These are phyloP conservation scores for Epichloe elymi DNA, from an alignment of 2,329 filamentous ascomycete genomes.

Conservation along the genomic window DNA sequence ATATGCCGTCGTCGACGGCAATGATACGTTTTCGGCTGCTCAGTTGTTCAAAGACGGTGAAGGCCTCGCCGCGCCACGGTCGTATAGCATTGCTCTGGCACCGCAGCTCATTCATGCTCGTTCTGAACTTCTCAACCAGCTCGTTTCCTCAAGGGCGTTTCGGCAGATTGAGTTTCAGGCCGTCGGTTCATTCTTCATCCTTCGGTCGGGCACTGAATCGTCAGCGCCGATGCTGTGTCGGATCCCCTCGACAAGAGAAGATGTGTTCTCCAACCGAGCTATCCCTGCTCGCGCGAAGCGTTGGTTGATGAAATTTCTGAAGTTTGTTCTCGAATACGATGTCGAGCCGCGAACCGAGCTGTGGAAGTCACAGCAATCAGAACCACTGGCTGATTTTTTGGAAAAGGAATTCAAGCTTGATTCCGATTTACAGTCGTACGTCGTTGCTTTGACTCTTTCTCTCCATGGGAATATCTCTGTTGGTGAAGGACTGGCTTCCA, in stretches of 20 bases:
- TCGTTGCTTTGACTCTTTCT: conserved; percentile 59
- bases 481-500: conserved; percentile 53
- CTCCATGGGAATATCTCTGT: conserved; percentile 50
- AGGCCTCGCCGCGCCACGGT: conserved; percentile 47
- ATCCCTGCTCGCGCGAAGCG: conserved; percentile 76
- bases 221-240: conserved; percentile 39
- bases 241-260: conserved; percentile 81
- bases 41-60: conserved; percentile 25
- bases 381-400: conserved; percentile 46
- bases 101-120: conserved; percentile 79
- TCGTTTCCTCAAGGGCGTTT: conserved; percentile 83
- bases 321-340: conserved; percentile 66
- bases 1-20: conserved; percentile 15
- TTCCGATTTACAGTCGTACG: conserved; percentile 46
- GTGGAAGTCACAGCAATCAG: conserved; percentile 45
- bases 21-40: conserved; percentile 15
- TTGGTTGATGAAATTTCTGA: conserved; percentile 82
- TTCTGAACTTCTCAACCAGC: conserved; percentile 60
- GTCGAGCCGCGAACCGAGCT: conserved; percentile 37
- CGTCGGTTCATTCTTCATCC: conserved; percentile 85
- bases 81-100: conserved; percentile 72
- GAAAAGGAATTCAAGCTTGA: conserved; percentile 54
- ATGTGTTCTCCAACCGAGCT: conserved; percentile 67
- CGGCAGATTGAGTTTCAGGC: conserved; percentile 87
- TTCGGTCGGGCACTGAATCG: conserved; percentile 26